These are phyloP conservation scores for Elsinoe fawcettii DNA, from an alignment of 2,329 filamentous ascomycete species.

Conservation along the genomic window DNA sequence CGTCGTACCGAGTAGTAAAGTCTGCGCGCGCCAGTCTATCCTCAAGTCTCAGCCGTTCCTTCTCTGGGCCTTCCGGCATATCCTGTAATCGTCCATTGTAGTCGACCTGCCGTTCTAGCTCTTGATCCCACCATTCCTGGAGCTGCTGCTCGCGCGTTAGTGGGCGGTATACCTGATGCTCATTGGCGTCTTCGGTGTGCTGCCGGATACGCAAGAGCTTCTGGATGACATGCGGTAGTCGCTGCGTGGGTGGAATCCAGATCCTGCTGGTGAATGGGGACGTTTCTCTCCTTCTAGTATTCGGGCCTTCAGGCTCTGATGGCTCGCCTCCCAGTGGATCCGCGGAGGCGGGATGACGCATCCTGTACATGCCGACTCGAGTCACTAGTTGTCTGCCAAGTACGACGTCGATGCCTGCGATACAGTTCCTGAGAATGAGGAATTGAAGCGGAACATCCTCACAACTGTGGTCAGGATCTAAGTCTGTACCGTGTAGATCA, in stretches of 20 bases:
- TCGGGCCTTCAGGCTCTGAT: neutral
- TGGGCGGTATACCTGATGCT: neutral
- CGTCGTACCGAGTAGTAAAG: too few relatives aligned
- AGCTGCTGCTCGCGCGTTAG: neutral
- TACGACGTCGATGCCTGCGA: neutral
- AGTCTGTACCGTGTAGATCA: neutral
- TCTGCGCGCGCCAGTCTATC: neutral
- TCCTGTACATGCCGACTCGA: neutral
- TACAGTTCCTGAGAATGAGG: neutral
- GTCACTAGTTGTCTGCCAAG: neutral
- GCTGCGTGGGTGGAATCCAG: neutral
- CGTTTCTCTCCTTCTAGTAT: neutral
- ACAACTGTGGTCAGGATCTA: neutral
- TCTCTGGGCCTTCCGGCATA: neutral
- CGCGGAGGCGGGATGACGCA: neutral
- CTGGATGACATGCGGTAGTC: neutral
- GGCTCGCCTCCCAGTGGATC: neutral
- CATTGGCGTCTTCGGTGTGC: neutral
- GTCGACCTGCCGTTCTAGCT: neutral
- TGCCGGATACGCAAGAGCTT: neutral
- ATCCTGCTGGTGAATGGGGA: neutral
- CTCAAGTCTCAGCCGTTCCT: neutral
- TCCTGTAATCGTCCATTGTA: neutral
- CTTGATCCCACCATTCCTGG: neutral
- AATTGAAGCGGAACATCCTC: neutral